Evolutionary conservation across 257 asterid species (phyloP).

Genomic region (Primulina eburnea): DNA sequence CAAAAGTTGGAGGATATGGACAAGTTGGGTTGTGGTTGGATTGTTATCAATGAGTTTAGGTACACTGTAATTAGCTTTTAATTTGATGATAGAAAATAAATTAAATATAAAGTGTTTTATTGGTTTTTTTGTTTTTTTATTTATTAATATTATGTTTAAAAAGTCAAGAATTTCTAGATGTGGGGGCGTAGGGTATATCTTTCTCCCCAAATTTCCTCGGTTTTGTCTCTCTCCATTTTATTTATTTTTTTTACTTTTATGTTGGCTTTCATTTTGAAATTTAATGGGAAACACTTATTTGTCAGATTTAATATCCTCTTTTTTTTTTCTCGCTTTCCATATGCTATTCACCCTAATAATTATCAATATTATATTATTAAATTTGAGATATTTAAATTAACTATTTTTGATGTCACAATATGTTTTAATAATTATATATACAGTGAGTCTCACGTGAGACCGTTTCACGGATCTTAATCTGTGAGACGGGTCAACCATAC

Average conservation of each 20-base stretch:
- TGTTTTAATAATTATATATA: too few species aligned
- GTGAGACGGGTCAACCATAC: too few species aligned
- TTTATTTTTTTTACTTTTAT: slow-evolving; percentile 11
- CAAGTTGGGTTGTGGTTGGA: slow-evolving; percentile 31
- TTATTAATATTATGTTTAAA: slow-evolving; percentile 7
- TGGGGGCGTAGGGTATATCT: slow-evolving; percentile 30
- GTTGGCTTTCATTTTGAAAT: slow-evolving; percentile 2
- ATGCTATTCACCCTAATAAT: too few species aligned
- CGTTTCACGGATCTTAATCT: too few species aligned
- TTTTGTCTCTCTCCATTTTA: slow-evolving; percentile 29
- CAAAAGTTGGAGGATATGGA: slow-evolving; percentile 4
- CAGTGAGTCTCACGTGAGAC: too few species aligned
- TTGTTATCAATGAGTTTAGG: slow-evolving; percentile 31
- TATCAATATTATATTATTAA: too few species aligned
- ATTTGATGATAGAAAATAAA: background rate
- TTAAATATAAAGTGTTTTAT: too few species aligned
- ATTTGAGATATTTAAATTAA: too few species aligned
- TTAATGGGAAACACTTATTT: too few species aligned
- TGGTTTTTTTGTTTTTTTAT: background rate
- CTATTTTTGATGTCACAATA: too few species aligned
- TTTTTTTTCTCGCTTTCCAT: too few species aligned
- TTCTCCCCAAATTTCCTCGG: slow-evolving; percentile 33
- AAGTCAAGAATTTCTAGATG: slow-evolving; percentile 63
- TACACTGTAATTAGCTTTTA: slow-evolving; percentile 32
- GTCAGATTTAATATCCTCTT: background rate